Base-by-base conservation (phyloP, 2,329 filamentous ascomycete genomes). In the Bretziella fagacearum region DNA sequence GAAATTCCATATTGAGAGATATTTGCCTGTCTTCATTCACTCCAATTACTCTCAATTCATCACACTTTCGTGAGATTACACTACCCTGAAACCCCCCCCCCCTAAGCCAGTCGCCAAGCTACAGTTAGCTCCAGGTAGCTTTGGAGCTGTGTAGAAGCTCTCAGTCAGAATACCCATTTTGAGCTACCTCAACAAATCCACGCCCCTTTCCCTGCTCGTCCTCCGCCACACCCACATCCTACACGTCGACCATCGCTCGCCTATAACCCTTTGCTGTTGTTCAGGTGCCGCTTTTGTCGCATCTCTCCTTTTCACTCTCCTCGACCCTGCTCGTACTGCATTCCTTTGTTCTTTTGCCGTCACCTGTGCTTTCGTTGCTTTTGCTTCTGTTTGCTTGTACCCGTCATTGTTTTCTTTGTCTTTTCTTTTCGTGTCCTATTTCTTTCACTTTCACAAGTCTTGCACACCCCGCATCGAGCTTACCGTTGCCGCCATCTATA, bases 361-460 rank as follows among this genome's bases (percentile, higher is more conserved):
- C 26, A 32, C 32, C 20, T 46, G 33, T 35, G 33, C 46, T 45
- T 23, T 48, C 43, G 13, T 51, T 51, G 51, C 51, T 54, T 52
- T 51, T 51, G 51, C 51, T 54, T 52, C 51, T 55, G 52, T 53
- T 52, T 51, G 46, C 25, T 49, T 49, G 46, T 41, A 52, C 26
- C 23, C 42, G 46, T 27, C 23, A 17, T 33, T 48, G 17, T 33
- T 43, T 49, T 26, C 37, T 50, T 41, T 46, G 30, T 41, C 26
- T 47, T 39, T 50, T 27, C 43, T 47, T 47, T 40, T 29, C 29
- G 44, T 42, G 27, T 49, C 30, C 44, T 37, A 35, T 41, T 47
- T 27, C 42, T 53, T 41, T 52, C 47, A 44, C 52, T 47, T 39
- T 36, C 20, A 36, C 40, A 47, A 41, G 40, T 39, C 44, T 52